A percentile compares a stretch with the other conserved stretches of the same genome.
phyloP scores from a whole-genome alignment of 1,139 yeast genomes.

The Diutina scorzettiae region DNA sequence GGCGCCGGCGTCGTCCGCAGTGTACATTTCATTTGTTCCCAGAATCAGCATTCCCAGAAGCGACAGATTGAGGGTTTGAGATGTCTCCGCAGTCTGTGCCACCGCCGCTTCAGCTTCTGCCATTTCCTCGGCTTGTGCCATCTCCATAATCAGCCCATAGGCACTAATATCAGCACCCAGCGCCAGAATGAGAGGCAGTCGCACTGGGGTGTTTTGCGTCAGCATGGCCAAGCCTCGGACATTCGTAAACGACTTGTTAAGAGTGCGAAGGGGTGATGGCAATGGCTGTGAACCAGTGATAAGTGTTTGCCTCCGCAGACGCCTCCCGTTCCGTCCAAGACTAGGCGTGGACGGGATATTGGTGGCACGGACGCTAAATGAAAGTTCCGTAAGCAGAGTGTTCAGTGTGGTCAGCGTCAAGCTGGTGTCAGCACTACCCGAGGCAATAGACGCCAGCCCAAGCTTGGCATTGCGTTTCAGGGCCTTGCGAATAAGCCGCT shows the following conservation, averaged over 20 bases:
- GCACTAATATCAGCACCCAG: slow-evolving; percentile 5
- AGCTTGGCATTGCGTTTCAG: background rate
- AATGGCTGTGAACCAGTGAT: slow-evolving; percentile 2
- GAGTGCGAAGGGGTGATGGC: slow-evolving; percentile 1
- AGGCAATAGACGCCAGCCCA: background rate
- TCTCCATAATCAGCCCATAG: slow-evolving; percentile 5
- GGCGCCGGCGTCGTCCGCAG: slow-evolving; percentile 3
- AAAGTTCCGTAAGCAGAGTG: background rate
- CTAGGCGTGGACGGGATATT: slow-evolving; percentile 21
- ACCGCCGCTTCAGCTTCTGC: background rate
- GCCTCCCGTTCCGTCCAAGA: slow-evolving; percentile 35
- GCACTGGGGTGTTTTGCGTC: slow-evolving; percentile 5
- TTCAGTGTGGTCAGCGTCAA: background rate
- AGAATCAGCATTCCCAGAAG: slow-evolving; percentile 6
- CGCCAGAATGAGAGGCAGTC: slow-evolving; percentile 6
- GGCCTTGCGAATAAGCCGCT: slow-evolving; percentile 7
- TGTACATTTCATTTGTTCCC: background rate
- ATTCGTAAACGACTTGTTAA: slow-evolving; percentile 5
- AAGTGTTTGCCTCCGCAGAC: slow-evolving; percentile 54
- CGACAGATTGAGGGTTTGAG: background rate
- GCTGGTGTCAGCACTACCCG: background rate
- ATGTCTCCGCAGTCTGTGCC: background rate
- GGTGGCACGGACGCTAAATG: background rate
- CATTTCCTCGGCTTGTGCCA: slow-evolving; percentile 3
- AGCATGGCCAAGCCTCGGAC: background rate